These are phyloP conservation scores for Ceratocystis ficicola DNA, from an alignment of 2,329 filamentous ascomycete species.

Conservation along the genomic window DNA sequence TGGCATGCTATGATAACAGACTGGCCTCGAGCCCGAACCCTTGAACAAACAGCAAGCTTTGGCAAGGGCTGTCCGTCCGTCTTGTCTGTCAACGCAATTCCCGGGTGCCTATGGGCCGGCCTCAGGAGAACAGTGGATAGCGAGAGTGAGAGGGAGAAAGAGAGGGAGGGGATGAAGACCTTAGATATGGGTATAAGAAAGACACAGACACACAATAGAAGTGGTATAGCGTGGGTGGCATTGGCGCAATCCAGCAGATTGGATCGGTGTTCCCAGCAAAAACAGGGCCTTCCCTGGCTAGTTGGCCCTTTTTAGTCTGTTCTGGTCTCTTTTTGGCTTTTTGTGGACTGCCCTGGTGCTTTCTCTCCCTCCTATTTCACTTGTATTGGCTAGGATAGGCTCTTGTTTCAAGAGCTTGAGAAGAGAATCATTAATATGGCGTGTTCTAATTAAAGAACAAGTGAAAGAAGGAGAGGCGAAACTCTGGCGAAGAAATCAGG, in stretches of 20 bases:
- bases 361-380: conserved; percentile 11
- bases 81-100: conserved; percentile 7
- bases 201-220: too few species aligned
- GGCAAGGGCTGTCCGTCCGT: background rate
- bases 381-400: conserved; percentile 10
- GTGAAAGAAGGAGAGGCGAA: background rate
- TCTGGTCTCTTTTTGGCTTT: too few species aligned
- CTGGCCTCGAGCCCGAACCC: background rate
- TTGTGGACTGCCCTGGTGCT: too few species aligned
- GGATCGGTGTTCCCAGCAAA: conserved; percentile 3
- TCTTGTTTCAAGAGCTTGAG: conserved; percentile 13
- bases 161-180: too few species aligned
- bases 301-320: too few species aligned
- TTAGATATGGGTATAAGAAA: too few species aligned
- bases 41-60: background rate
- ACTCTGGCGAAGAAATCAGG: background rate
- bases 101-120: background rate
- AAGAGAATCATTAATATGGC: conserved; percentile 20
- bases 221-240: too few species aligned
- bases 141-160: background rate
- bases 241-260: background rate
- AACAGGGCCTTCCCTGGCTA: background rate
- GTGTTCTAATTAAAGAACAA: conserved; percentile 13
- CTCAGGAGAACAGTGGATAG: background rate
- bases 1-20: background rate